These are phyloP conservation scores for Trichoderma oligosporum DNA, from an alignment of 2,329 filamentous ascomycete species.

Conservation along the genomic window DNA sequence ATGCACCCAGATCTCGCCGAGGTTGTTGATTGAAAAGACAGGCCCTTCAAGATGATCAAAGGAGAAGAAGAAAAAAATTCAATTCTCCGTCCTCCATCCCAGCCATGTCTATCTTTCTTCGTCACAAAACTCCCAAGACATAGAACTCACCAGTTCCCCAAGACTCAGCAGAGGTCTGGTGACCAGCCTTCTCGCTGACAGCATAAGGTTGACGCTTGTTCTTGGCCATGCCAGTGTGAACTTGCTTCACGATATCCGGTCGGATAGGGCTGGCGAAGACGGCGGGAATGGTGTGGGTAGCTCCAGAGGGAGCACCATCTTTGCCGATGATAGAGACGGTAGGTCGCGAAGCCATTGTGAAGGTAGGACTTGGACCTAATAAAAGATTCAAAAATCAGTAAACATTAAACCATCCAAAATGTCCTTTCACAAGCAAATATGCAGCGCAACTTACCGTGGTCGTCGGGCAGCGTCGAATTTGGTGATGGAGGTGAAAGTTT, in stretches of 20 bases:
- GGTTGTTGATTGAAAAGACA: no score
- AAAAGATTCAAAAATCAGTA: slow-evolving; percentile 18
- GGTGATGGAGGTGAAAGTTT: slow-evolving; percentile 34
- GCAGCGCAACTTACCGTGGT: slow-evolving; percentile 34
- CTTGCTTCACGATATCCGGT: slow-evolving; percentile 97
- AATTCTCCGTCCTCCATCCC: neutral
- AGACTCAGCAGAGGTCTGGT: slow-evolving; percentile 99
- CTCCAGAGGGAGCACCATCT: slow-evolving; percentile 87
- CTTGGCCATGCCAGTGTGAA: slow-evolving; percentile 99
- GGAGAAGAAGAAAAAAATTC: neutral
- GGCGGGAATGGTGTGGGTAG: slow-evolving; percentile 87
- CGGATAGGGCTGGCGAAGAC: slow-evolving; percentile 98
- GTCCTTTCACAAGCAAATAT: neutral
- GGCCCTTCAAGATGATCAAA: neutral
- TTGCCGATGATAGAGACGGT: slow-evolving; percentile 96
- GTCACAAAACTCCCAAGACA: no score
- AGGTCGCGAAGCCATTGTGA: slow-evolving; percentile 89
- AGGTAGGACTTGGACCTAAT: slow-evolving; percentile 37
- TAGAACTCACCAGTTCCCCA: slow-evolving; percentile 98
- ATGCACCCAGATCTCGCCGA: neutral
- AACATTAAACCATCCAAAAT: neutral
- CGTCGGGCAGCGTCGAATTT: slow-evolving; percentile 41
- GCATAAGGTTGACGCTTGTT: slow-evolving; percentile 99
- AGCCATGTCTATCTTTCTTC: neutral
- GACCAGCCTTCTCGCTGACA: slow-evolving; percentile 99